Conservation (phyloP, 768 basidiomycete species). For the Boletus subparvulus region DNA sequence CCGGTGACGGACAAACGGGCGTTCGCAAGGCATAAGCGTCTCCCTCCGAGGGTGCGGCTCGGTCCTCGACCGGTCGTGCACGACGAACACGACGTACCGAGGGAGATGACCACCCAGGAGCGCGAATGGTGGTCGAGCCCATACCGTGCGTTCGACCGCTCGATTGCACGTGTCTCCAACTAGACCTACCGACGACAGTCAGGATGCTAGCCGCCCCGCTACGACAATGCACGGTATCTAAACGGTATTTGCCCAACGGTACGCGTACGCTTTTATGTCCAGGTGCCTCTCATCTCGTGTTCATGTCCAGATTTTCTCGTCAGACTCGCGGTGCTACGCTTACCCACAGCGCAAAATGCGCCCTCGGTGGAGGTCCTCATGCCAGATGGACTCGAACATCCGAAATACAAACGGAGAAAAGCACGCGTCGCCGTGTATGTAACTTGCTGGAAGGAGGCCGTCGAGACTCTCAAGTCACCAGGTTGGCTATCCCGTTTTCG, state of each 20-base stretch:
- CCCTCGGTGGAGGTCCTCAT: slow-evolving; percentile 34
- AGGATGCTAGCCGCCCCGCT: slow-evolving; percentile 70
- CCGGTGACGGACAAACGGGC: slow-evolving; percentile 50
- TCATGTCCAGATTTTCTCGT: slow-evolving; percentile 58
- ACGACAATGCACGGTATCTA: slow-evolving; percentile 53
- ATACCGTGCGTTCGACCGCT: slow-evolving; percentile 51
- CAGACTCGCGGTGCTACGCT: slow-evolving; percentile 52
- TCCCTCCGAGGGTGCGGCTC: slow-evolving; percentile 48
- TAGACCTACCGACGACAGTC: slow-evolving; percentile 39
- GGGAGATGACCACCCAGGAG: slow-evolving; percentile 65
- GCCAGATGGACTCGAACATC: slow-evolving; percentile 69
- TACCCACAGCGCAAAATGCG: slow-evolving; percentile 34
- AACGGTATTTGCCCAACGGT: slow-evolving; percentile 59
- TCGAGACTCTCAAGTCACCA: slow-evolving; percentile 39
- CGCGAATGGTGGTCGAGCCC: slow-evolving; percentile 71
- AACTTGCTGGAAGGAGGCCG: slow-evolving; percentile 55
- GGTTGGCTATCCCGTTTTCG: slow-evolving; percentile 27
- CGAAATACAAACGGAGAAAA: slow-evolving; percentile 51
- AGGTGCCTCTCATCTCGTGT: not conserved
- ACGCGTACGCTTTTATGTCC: slow-evolving; percentile 8
- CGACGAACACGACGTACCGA: slow-evolving; percentile 38
- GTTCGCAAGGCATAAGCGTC: slow-evolving; percentile 57
- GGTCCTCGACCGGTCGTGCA: slow-evolving; percentile 24
- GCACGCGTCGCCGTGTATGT: slow-evolving; percentile 51
- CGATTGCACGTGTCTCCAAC: not conserved